A percentile compares a stretch with the other conserved stretches of the same genome.
These are phyloP conservation scores for Fusarium kyushuense DNA, from an alignment of 2,329 filamentous ascomycete genomes.

Conservation along the genomic window DNA sequence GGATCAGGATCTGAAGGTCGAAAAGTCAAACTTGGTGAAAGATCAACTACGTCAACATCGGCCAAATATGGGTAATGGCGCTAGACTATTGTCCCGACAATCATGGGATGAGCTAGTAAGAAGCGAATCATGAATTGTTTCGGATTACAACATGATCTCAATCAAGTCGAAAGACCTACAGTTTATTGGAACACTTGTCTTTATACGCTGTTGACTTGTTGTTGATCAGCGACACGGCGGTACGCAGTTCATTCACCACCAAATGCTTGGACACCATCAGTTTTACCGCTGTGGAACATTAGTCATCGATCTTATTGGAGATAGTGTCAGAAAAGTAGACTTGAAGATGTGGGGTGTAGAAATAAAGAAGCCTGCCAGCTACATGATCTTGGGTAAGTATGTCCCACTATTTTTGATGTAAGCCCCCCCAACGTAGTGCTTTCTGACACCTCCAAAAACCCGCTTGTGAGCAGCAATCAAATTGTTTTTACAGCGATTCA, in stretches of 20 bases:
- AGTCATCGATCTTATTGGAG: not conserved
- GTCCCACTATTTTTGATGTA: rapidly evolving
- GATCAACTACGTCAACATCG: constrained; percentile 29
- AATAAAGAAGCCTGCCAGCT: not conserved
- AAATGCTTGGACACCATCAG: not conserved
- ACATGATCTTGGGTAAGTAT: too few species aligned
- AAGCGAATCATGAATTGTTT: not conserved
- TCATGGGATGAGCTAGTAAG: not conserved
- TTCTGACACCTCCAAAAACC: not conserved
- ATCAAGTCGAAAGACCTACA: rapidly evolving
- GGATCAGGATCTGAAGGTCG: not conserved
- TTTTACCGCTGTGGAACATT: not conserved
- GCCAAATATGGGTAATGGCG: not conserved
- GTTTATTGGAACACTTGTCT: rapidly evolving
- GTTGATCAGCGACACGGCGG: not conserved
- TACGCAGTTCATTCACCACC: not conserved
- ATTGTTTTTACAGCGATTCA: not conserved
- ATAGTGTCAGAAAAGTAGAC: not conserved
- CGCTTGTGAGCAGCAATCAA: not conserved
- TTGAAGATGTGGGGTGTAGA: rapidly evolving
- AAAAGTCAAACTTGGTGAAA: constrained; percentile 1
- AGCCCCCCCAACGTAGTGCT: rapidly evolving
- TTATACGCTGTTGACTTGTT: not conserved
- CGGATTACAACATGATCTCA: rapidly evolving
- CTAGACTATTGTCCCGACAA: constrained; percentile 2